phyloP scores from a whole-genome alignment of 352 stramenopile genomes.

The Pseudoperonospora humuli region DNA sequence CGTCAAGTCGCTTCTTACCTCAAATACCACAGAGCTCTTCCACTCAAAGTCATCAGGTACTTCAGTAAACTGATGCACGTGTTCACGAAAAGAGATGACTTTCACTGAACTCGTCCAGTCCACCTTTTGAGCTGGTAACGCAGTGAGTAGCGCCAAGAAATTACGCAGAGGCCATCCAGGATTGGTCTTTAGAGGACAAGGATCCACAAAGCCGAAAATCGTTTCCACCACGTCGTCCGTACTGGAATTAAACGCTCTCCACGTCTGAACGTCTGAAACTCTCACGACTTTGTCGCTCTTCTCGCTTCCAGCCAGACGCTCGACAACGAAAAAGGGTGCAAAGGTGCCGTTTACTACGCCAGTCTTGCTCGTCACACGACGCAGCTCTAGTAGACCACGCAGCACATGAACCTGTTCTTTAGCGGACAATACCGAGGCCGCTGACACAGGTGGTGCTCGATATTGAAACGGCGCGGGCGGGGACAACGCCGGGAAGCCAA shows the following conservation, averaged over 20 bases:
- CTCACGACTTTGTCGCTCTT: conserved; percentile 11
- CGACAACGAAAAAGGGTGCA: conserved; percentile 66
- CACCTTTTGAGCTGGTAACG: conserved; percentile 28
- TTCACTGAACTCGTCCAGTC: conserved; percentile 26
- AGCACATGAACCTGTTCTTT: conserved; percentile 36
- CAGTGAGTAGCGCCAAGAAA: conserved; percentile 58
- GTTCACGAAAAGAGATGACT: conserved; percentile 66
- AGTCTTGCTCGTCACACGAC: conserved; percentile 6
- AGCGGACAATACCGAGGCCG: conserved; percentile 27
- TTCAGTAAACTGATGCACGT: conserved; percentile 42
- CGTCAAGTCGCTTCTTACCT: conserved; percentile 30
- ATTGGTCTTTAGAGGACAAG: conserved; percentile 61
- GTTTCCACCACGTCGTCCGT: conserved; percentile 17
- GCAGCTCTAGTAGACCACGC: conserved; percentile 36
- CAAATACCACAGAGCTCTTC: conserved; percentile 51
- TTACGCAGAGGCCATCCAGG: conserved; percentile 88
- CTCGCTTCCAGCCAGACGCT: conserved; percentile 15
- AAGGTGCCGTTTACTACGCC: conserved; percentile 28
- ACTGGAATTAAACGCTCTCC: conserved; percentile 11
- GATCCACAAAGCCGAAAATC: conserved; percentile 86
- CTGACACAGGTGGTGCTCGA: conserved; percentile 13
- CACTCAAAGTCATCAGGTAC: conserved; percentile 39
- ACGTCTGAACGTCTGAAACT: conserved; percentile 27
- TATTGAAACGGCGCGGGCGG: conserved; percentile 32
- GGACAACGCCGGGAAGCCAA: conserved; percentile 82